A percentile compares a stretch with the other conserved stretches of the same genome.
These are phyloP conservation scores for Colletotrichum gloeosporioides DNA, from an alignment of 2,329 filamentous ascomycete genomes.

Conservation along the genomic window DNA sequence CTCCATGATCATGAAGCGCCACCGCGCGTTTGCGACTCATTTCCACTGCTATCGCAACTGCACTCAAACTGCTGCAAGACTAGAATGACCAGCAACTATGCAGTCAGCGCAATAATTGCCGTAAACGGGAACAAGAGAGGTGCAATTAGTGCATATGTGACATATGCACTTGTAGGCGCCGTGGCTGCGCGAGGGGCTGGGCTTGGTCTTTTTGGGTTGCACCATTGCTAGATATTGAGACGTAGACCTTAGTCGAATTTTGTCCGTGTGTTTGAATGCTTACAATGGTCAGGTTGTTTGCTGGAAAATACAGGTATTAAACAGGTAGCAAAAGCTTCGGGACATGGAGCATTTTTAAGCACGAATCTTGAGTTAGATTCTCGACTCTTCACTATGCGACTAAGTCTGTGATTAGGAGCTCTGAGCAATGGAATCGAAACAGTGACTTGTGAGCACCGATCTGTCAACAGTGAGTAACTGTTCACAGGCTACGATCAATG, in stretches of 20 bases:
- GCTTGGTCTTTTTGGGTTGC: neutral
- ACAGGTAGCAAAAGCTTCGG: neutral
- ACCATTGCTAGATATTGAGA: neutral
- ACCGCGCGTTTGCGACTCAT: neutral
- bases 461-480: neutral
- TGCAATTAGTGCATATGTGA: neutral
- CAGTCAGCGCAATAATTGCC: neutral
- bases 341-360: neutral
- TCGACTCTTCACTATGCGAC: neutral
- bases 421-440: neutral
- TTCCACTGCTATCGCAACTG: neutral
- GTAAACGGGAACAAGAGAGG: neutral
- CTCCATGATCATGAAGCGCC: neutral
- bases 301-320: neutral
- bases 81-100: neutral
- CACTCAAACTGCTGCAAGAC: neutral
- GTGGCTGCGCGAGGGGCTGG: neutral
- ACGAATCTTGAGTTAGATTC: neutral
- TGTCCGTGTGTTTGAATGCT: neutral
- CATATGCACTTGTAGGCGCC: neutral
- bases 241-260: neutral
- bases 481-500: neutral
- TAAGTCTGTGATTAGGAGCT: neutral
- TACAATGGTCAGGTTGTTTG: neutral
- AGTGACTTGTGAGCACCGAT: neutral